Conservation (phyloP, 306 rosid species). For the Medicago lupulina region DNA sequence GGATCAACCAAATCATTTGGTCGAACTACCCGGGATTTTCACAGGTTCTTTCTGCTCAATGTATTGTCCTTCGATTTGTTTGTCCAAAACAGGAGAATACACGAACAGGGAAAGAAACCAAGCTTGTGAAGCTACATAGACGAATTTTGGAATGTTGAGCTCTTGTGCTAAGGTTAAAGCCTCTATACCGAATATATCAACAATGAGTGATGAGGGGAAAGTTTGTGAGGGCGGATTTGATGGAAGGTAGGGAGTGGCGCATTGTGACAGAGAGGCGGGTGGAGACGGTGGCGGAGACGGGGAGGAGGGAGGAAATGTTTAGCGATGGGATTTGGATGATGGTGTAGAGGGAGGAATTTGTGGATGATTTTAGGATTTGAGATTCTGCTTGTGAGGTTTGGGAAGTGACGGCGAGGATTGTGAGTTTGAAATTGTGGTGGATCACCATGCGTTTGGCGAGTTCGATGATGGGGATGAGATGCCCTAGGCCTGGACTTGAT, state of each 20-base stretch:
- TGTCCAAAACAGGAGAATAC: conserved; percentile 35
- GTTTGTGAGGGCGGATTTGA: conserved; percentile 30
- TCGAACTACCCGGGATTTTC: conserved; percentile 45
- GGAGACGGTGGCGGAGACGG: not conserved
- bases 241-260: conserved; percentile 37
- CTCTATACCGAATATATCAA: conserved; percentile 45
- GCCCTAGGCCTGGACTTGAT: no score
- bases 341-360: no score
- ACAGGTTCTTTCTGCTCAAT: conserved; percentile 44
- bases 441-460: no score
- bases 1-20: conserved; percentile 48
- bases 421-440: no score
- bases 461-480: no score
- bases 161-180: conserved; percentile 42
- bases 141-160: conserved; percentile 39
- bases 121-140: conserved; percentile 42
- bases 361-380: no score
- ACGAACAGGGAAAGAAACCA: conserved; percentile 31
- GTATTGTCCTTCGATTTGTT: conserved; percentile 47
- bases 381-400: no score
- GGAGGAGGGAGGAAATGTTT: not conserved
- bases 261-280: conserved; percentile 36
- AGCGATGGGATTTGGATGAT: conserved; percentile 46
- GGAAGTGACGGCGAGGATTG: no score
- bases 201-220: conserved; percentile 44